Conservation (phyloP, 2,329 filamentous ascomycete species). For the Botrytis aclada region DNA sequence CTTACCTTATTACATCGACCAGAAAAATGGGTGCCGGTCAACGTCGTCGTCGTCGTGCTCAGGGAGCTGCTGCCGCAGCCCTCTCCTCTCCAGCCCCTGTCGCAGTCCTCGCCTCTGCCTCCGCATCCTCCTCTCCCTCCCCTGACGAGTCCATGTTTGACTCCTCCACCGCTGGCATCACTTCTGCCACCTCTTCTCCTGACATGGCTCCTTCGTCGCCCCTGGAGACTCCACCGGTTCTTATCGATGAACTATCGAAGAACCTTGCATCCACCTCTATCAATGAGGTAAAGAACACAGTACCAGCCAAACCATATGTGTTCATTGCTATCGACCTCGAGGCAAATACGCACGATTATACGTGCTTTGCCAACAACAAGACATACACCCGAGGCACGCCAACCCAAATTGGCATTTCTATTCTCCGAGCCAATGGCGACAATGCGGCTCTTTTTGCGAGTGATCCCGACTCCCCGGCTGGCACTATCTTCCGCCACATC, state of each 20-base stretch:
- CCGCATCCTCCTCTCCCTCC: too few species aligned
- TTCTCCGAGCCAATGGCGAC: neutral
- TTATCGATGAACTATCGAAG: neutral
- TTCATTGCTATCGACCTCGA: constrained; percentile 11
- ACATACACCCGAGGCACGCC: neutral
- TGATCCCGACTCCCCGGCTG: neutral
- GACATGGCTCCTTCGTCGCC: neutral
- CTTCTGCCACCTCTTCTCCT: too few species aligned
- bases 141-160: neutral
- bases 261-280: neutral
- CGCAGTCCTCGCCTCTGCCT: too few species aligned
- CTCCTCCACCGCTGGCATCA: too few species aligned
- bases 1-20: neutral
- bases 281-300: neutral
- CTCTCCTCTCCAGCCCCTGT: rapidly evolving
- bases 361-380: neutral
- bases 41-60: neutral
- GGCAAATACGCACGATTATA: neutral
- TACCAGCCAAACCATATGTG: neutral
- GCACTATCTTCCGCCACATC: neutral
- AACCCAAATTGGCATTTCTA: constrained; percentile 1
- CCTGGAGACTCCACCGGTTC: neutral
- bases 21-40: neutral
- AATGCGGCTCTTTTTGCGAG: neutral
- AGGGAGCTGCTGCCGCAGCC: neutral